Evolutionary conservation across 345 rosid genomes (phyloP).

Genomic region (Trapa incisa): DNA sequence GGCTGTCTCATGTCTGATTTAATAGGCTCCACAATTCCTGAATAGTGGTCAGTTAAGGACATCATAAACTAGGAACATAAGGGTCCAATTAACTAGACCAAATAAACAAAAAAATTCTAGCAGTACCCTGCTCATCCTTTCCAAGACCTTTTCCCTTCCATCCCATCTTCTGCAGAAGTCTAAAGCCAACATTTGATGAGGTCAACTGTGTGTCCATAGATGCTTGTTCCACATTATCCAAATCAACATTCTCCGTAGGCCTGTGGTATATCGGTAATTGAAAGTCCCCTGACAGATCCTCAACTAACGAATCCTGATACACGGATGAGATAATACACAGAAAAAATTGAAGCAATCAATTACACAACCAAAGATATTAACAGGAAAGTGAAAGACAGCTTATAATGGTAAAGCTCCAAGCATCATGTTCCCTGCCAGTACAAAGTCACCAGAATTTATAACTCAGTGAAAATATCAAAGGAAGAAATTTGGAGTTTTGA

Average conservation of each 20-base stretch:
- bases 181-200: conserved; percentile 81
- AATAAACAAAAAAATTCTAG: neutral
- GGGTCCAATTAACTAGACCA: neutral
- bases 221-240: conserved; percentile 87
- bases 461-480: neutral
- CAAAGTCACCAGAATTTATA: neutral
- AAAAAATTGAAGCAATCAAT: neutral
- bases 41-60: neutral
- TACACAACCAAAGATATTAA: neutral
- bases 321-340: conserved; percentile 4
- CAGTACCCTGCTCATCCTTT: conserved; percentile 79
- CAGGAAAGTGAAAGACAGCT: neutral
- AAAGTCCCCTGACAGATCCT: conserved; percentile 65
- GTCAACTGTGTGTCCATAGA: conserved; percentile 65
- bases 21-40: conserved; percentile 86
- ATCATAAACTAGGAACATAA: neutral
- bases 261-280: conserved; percentile 58
- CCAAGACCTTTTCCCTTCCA: conserved; percentile 99
- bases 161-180: conserved; percentile 97
- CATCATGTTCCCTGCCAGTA: neutral
- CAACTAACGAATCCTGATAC: conserved; percentile 48
- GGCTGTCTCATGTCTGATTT: conserved; percentile 92
- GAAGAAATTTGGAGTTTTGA: neutral
- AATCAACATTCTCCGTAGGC: conserved; percentile 72
- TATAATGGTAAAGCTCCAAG: neutral